phyloP scores from a whole-genome alignment of 176 grass and related monocot genomes.

The Phoenix dactylifera region DNA sequence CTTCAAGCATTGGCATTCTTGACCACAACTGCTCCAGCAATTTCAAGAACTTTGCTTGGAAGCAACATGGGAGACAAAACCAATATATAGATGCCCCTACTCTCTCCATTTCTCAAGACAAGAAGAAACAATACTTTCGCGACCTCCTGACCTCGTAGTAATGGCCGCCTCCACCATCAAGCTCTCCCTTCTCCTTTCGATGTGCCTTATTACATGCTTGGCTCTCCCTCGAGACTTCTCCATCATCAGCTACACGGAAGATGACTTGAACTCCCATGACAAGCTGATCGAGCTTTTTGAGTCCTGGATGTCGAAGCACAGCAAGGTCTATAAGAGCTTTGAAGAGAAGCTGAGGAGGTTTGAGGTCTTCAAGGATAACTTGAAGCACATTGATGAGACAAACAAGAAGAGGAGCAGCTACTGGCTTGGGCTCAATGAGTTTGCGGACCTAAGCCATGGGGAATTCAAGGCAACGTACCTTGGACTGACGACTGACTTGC shows the following conservation, averaged over 20 bases:
- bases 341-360: neutral
- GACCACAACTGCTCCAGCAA: too few species aligned
- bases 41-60: too few species aligned
- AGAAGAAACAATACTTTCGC: too few species aligned
- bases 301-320: neutral
- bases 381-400: neutral
- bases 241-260: neutral
- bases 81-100: too few species aligned
- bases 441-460: neutral
- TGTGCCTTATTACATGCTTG: too few species aligned
- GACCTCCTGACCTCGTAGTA: too few species aligned
- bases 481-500: neutral
- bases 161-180: too few species aligned
- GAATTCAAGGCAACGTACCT: neutral
- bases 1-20: too few species aligned
- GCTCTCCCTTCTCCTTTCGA: too few species aligned
- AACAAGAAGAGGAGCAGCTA: neutral
- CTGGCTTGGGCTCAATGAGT: constrained; percentile 2
- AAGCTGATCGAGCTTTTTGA: neutral
- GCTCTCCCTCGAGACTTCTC: neutral
- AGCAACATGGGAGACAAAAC: too few species aligned
- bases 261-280: neutral
- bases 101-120: too few species aligned
- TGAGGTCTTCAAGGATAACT: neutral
- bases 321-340: neutral